phyloP scores from a whole-genome alignment of 2,329 filamentous ascomycete genomes.

The Penicillium rolfsii region DNA sequence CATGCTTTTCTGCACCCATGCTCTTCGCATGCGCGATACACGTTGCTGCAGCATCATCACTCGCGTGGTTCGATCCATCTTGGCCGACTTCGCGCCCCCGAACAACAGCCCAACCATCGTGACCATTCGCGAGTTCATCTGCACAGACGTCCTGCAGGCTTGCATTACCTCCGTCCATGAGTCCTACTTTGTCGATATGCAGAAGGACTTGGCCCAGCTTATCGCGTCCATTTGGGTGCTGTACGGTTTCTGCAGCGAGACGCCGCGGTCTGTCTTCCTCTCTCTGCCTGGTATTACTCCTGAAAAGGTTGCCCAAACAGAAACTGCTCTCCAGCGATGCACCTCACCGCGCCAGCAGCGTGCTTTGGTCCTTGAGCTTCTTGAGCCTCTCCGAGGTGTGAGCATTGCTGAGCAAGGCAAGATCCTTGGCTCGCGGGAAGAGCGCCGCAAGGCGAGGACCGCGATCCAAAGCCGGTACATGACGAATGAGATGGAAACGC shows the following conservation, averaged over 20 bases:
- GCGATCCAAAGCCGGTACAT: slow-evolving; percentile 49
- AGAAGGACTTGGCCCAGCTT: slow-evolving; percentile 85
- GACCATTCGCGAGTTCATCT: slow-evolving; percentile 86
- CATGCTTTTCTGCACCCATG: slow-evolving; percentile 88
- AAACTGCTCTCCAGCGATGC: slow-evolving; percentile 59
- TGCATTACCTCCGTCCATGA: slow-evolving; percentile 91
- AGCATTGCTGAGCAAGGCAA: slow-evolving; percentile 93
- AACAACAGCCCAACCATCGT: slow-evolving; percentile 56
- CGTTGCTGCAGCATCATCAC: slow-evolving; percentile 85
- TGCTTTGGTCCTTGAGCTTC: slow-evolving; percentile 77
- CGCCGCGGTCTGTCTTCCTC: slow-evolving; percentile 74
- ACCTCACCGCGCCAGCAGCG: slow-evolving; percentile 74
- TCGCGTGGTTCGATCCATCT: slow-evolving; percentile 80
- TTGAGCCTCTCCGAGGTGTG: slow-evolving; percentile 85
- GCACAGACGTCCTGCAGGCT: slow-evolving; percentile 82
- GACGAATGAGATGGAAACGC: slow-evolving; percentile 50
- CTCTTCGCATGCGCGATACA: slow-evolving; percentile 85
- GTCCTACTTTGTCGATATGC: slow-evolving; percentile 93
- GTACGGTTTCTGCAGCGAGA: slow-evolving; percentile 70
- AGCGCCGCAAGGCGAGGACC: slow-evolving; percentile 47
- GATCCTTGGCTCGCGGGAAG: slow-evolving; percentile 56
- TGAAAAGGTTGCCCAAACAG: slow-evolving; percentile 67
- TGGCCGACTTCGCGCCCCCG: slow-evolving; percentile 72
- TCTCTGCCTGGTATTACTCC: slow-evolving; percentile 76
- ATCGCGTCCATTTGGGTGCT: slow-evolving; percentile 83